A percentile compares a stretch with the other conserved stretches of the same genome.
phyloP scores from a whole-genome alignment of 306 rosid species.

The Begonia fuchsioides region DNA sequence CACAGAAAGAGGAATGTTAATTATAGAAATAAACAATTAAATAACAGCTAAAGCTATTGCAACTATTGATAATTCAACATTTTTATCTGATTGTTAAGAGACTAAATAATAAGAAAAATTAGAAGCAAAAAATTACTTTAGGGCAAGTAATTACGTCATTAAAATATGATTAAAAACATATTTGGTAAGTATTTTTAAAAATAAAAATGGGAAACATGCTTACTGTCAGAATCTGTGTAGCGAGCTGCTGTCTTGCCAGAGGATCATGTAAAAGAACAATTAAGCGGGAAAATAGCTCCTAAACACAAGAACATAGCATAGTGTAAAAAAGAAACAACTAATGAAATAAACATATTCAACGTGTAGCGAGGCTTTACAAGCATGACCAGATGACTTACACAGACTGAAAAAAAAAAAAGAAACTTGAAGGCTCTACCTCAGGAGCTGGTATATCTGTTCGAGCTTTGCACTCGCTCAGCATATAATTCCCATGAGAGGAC shows the following conservation, averaged over 20 bases:
- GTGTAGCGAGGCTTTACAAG: constrained; percentile 1
- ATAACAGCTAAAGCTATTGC: too few relatives aligned
- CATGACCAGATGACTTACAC: constrained; percentile 7
- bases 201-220: constrained; percentile 12
- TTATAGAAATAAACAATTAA: too few relatives aligned
- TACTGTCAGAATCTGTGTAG: constrained; percentile 80
- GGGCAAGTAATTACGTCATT: too few relatives aligned
- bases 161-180: too few relatives aligned
- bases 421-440: constrained; percentile 31
- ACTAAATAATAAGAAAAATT: too few relatives aligned
- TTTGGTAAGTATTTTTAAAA: too few relatives aligned
- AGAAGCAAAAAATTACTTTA: too few relatives aligned
- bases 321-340: too few relatives aligned
- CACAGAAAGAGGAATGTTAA: too few relatives aligned
- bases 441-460: constrained; percentile 68
- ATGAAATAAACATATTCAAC: constrained; percentile 6
- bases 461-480: constrained; percentile 65
- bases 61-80: too few relatives aligned
- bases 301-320: constrained; percentile 6
- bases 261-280: constrained; percentile 94
- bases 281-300: constrained; percentile 91
- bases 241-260: constrained; percentile 76
- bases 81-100: too few relatives aligned
- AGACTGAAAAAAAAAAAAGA: background rate
- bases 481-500: constrained; percentile 33